Conservation (phyloP, 768 basidiomycete species). For the Leccinum obscurum region DNA sequence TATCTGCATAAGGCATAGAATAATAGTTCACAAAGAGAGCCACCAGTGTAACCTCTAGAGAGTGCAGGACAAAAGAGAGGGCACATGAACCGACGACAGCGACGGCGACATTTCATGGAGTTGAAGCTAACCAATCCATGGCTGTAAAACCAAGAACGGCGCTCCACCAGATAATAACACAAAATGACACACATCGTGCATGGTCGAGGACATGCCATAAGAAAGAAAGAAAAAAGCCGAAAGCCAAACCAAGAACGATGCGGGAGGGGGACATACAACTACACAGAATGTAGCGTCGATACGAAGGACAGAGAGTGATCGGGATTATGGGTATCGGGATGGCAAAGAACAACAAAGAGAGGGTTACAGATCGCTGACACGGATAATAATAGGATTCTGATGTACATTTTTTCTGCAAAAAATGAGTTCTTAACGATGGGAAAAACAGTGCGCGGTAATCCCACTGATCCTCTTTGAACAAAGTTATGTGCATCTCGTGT, state of each 20-base stretch:
- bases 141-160: conserved; percentile 9
- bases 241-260: conserved; percentile 28
- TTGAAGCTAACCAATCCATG: not conserved
- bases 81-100: conserved; percentile 10
- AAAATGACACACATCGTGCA: conserved; percentile 11
- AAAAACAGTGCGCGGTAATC: conserved; percentile 14
- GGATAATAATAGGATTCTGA: conserved; percentile 36
- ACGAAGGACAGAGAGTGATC: conserved; percentile 1
- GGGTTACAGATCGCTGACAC: conserved; percentile 29
- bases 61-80: not conserved
- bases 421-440: conserved; percentile 12
- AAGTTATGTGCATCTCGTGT: conserved; percentile 12
- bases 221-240: conserved; percentile 8
- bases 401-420: conserved; percentile 35
- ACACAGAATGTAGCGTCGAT: conserved; percentile 20
- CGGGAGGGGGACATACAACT: conserved; percentile 16
- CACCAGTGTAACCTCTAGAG: not conserved
- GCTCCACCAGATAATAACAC: conserved; percentile 17
- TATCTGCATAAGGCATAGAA: not conserved
- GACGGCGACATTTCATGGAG: conserved; percentile 2
- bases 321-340: conserved; percentile 21
- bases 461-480: conserved; percentile 13
- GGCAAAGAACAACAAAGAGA: conserved; percentile 2
- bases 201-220: conserved; percentile 13
- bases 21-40: not conserved